A percentile compares a stretch with the other conserved stretches of the same genome.
phyloP scores from a whole-genome alignment of 768 basidiomycete genomes.

The Chiua virens region DNA sequence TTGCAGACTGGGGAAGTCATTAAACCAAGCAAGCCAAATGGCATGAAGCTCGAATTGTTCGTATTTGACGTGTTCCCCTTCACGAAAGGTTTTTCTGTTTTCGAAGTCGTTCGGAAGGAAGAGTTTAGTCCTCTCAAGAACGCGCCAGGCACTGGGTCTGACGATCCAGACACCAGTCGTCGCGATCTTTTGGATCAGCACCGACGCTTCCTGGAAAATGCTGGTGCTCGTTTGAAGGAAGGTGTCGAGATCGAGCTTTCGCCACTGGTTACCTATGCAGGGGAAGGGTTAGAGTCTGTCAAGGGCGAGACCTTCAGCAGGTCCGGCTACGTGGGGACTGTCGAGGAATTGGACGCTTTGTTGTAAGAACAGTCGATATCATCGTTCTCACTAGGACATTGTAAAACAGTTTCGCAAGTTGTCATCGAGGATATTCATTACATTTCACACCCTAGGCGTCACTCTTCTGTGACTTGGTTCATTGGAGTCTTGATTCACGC shows the following conservation, averaged over 20 bases:
- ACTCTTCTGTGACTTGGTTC: background rate
- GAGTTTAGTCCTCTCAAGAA: slow-evolving; percentile 99
- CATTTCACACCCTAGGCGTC: background rate
- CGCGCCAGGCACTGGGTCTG: slow-evolving; percentile 87
- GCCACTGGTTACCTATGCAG: slow-evolving; percentile 85
- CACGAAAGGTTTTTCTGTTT: slow-evolving; percentile 76
- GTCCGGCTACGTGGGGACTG: slow-evolving; percentile 63
- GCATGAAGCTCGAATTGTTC: slow-evolving; percentile 99
- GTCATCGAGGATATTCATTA: slow-evolving; percentile 1
- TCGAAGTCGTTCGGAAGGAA: slow-evolving; percentile 84
- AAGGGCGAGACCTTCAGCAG: slow-evolving; percentile 78
- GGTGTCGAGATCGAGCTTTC: slow-evolving; percentile 89
- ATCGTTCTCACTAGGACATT: slow-evolving; percentile 1
- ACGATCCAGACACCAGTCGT: slow-evolving; percentile 89
- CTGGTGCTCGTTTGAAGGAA: slow-evolving; percentile 72
- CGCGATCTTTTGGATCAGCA: slow-evolving; percentile 89
- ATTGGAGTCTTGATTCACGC: background rate
- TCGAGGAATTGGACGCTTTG: slow-evolving; percentile 74
- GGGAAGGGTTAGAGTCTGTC: slow-evolving; percentile 81
- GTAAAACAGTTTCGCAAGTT: background rate
- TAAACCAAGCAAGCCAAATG: slow-evolving; percentile 90
- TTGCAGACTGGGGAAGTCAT: slow-evolving; percentile 62
- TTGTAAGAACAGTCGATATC: slow-evolving; percentile 36
- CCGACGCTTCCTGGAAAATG: slow-evolving; percentile 73
- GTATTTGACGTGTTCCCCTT: slow-evolving; percentile 99